Evolutionary conservation across 805 yeast species (phyloP), one percentile per base, ranked within the genome.

Genomic region (Sporopachydermia lactativora): DNA sequence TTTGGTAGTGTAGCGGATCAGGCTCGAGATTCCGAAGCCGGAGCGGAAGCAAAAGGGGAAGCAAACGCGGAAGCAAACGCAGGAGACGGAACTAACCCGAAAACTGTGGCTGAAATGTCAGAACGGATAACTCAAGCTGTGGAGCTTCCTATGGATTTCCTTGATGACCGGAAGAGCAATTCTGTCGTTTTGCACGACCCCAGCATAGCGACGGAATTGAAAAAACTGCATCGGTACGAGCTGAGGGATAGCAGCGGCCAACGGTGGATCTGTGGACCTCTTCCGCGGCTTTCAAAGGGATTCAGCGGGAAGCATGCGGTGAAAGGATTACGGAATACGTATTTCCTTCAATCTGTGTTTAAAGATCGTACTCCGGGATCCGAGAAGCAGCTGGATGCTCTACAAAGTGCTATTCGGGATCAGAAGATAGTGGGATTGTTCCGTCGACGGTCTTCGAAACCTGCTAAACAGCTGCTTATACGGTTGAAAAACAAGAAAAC

Each of bases 281-380:
- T 36, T 6, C 39, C 39, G 6, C 11, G 17, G 18, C 11, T 36
- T 36, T 36, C 39, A 11, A 6, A 36, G 19, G 6, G 34, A 13
- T 14, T 14, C 8, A 17, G 16, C 11, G 5, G n/a, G 15, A 36
- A 36, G 19, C 16, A 36, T 11, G 8, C 39, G 14, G 8, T 24
- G 31, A 24, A 24, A 24, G 31, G 31, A 8, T 8, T 8, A 24
- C 8, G n/a, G 13, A 36, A 36, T 15, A 34, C 19, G 16, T 36
- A 36, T 36, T 36, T 36, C n/a, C 19, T 36, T 15, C 28, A 36
- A 36, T 17, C 39, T 24, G 31, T 24, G n/a, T 24, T 24, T 24
- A 24, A 24, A 24, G 31, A 24, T n/a, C 13, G n/a, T 24, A n/a
- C 8, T 8, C 13, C 8, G 31, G 31, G n/a, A 8, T 24, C 31